Evolutionary conservation across 2,329 filamentous ascomycete genomes (phyloP).

Genomic region (Zymoseptoria tritici): DNA sequence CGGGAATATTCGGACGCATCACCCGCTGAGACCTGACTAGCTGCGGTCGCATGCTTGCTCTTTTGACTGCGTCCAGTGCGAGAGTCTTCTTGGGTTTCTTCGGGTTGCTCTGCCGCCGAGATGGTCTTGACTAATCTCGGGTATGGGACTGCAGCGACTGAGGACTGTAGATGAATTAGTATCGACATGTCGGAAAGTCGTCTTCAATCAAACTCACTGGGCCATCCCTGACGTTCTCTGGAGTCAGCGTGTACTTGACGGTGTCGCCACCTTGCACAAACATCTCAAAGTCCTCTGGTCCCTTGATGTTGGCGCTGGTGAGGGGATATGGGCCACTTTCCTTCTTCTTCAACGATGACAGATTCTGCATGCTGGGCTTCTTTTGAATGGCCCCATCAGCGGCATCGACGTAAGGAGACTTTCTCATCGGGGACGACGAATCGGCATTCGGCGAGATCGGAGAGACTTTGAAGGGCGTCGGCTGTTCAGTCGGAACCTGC

Average conservation of each 20-base stretch:
- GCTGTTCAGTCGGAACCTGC: slow-evolving; percentile 7
- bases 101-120: background rate
- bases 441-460: slow-evolving; percentile 10
- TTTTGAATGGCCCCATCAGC: slow-evolving; percentile 17
- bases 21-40: slow-evolving; percentile 7
- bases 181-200: background rate
- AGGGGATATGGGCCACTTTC: slow-evolving; percentile 14
- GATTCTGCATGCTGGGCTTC: slow-evolving; percentile 22
- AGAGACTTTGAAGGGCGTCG: slow-evolving; percentile 15
- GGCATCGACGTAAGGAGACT: slow-evolving; percentile 7
- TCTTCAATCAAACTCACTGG: slow-evolving; percentile 31
- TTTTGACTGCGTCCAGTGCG: slow-evolving; percentile 17
- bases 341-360: slow-evolving; percentile 20
- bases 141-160: slow-evolving; percentile 6
- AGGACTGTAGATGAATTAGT: slow-evolving; percentile 8
- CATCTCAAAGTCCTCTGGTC: slow-evolving; percentile 40
- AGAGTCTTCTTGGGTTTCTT: slow-evolving; percentile 6
- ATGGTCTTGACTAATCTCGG: slow-evolving; percentile 2
- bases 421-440: slow-evolving; percentile 8
- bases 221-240: slow-evolving; percentile 38
- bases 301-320: slow-evolving; percentile 28
- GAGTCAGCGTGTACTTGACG: slow-evolving; percentile 45
- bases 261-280: slow-evolving; percentile 42
- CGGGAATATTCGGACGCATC: slow-evolving; percentile 5
- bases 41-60: slow-evolving; percentile 16